Base-by-base conservation (phyloP, 345 rosid species). In the Populus davidiana region DNA sequence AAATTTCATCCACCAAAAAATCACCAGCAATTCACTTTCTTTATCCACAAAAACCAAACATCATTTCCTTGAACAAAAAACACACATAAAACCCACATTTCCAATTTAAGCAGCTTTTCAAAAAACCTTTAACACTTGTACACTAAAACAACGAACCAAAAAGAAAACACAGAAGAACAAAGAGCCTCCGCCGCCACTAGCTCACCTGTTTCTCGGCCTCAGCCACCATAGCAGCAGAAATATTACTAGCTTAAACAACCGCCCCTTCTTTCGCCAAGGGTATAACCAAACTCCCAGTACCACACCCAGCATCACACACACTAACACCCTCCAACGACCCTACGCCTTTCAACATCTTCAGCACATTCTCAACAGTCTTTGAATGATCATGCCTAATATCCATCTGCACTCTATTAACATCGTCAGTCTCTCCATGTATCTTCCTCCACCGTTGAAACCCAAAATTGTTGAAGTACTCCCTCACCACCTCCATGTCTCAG, bases 401-500 rank as follows among this genome's bases (percentile, higher is more conserved):
- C 3, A 77, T 88, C 85, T 96, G 98, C 1, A 92, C 98, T 11
- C 86, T 81, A 69, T 96, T 96, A 39, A 93, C 97, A 39, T 96
- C 99, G 44, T 91, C 97, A 1, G 93, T 90, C 84, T 91, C 97
- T 2, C 94, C 96, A 68, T 96, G 91, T n/a, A 93, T 96, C 88
- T 91, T 93, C 89, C 83, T 87, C 98, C 99, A 92, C 78, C 99
- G 83, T 86, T 93, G 92, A 81, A 95, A 93, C 2, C 99, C 98
- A 0, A 94, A 81, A 78, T 88, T 92, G 75, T 93, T 93, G 87
- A 92, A 93, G 83, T 93, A 96, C 82, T 96, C 97, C 75, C 83
- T 89, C 80, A 92, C 99, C 3, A 93, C 99, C 67, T 96, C 98
- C 86, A 92, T 93, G 76, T 93, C 98, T 7, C 89, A 93, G 20